Evolutionary conservation across 805 yeast genomes (phyloP).

Genomic region (Naumovozyma dairenensis): DNA sequence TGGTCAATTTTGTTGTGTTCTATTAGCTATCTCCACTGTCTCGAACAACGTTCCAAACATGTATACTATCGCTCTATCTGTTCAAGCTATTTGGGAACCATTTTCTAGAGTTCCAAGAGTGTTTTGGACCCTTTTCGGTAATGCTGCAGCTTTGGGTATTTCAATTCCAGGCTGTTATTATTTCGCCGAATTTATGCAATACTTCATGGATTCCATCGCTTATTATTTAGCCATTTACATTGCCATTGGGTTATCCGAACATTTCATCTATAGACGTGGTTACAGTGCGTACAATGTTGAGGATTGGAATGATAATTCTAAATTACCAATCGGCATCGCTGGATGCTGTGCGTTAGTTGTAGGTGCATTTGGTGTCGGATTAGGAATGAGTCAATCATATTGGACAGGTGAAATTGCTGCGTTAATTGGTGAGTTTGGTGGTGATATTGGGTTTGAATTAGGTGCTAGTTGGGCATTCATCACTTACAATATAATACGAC

Average conservation of each 20-base stretch:
- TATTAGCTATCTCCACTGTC: constrained; percentile 76
- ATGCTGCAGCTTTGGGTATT: constrained; percentile 69
- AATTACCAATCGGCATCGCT: constrained; percentile 68
- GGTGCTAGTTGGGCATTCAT: constrained; percentile 58
- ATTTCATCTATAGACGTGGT: constrained; percentile 65
- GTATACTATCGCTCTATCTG: constrained; percentile 82
- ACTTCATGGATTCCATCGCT: constrained; percentile 86
- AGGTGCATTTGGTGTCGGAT: constrained; percentile 76
- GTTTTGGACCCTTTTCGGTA: constrained; percentile 70
- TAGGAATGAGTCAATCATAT: constrained; percentile 86
- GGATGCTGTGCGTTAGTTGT: constrained; percentile 69
- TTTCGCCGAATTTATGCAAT: constrained; percentile 62
- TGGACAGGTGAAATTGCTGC: constrained; percentile 61
- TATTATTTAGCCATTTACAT: constrained; percentile 85
- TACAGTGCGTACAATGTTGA: constrained; percentile 51
- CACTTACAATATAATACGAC: constrained; percentile 48
- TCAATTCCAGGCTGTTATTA: constrained; percentile 80
- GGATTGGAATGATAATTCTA: constrained; percentile 46
- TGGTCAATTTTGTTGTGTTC: constrained; percentile 81
- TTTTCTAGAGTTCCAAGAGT: constrained; percentile 72
- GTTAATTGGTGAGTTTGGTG: constrained; percentile 58
- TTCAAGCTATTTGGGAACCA: constrained; percentile 75
- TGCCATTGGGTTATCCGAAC: constrained; percentile 70
- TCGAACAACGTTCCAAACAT: constrained; percentile 90
- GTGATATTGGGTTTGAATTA: constrained; percentile 81